Evolutionary conservation across 23 red algal species (phyloP), one percentile per base, ranked within the genome.

Genomic region (Gracilaria gracilis): DNA sequence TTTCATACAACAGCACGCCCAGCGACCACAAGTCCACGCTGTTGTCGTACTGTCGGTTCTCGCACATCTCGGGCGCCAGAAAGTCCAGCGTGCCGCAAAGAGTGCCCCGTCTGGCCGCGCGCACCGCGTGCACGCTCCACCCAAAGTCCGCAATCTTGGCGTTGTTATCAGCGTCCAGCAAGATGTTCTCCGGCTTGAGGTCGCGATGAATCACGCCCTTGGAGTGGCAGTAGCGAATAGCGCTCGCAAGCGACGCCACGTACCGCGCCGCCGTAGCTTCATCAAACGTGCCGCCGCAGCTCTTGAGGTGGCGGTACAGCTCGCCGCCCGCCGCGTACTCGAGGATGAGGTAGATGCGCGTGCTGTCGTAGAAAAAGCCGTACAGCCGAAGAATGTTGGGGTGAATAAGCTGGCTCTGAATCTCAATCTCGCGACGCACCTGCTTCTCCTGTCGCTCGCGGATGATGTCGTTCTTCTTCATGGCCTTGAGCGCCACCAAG

Each of bases 81-180:
- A 95, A 98, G 77, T 98, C 97, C 35, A 98, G 80, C n/a, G 97
- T 98, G 71, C 97, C 97, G 75, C 97, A 98, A 36, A 98, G 42
- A 1, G 97, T 98, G 17, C 40, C 91, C 14, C 97, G 67, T 20
- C 97, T 82, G 14, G 38, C 72, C 17, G 67, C 46, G 15, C 79
- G 62, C 25, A 94, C 87, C 20, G 97, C 97, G 80, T 96, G 90
- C 27, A 98, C 97, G 67, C 87, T 93, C 97, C 97, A 98, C 70
- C 95, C 95, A 75, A 96, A 96, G 83, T 96, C 95, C 24, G 87
- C 95, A 81, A 96, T 96, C 80, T 96, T 96, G 51, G 91, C 31
- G 36, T 86, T 72, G 57, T 81, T 69, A 55, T 81, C 74, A 13
- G 36, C 80, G 81, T 93, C 95, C n/a, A 96, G 71, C 66, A 96